Conservation (phyloP, 768 basidiomycete species). For the Hypholoma sublateritium region DNA sequence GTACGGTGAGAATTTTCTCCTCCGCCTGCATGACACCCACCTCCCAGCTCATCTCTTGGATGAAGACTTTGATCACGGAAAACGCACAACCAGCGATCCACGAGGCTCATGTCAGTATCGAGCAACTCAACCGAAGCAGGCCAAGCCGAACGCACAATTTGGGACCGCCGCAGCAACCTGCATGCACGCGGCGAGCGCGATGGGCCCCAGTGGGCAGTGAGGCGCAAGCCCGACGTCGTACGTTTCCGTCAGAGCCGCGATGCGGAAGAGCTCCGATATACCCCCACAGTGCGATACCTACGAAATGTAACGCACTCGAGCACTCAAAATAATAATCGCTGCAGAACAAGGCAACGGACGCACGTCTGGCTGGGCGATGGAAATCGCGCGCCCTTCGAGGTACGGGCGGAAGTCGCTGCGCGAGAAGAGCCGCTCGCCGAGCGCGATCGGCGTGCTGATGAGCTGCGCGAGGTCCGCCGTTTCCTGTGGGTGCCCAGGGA, state of each 20-base stretch:
- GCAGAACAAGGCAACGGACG: not conserved
- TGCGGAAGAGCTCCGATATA: slow-evolving; percentile 56
- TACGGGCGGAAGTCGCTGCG: slow-evolving; percentile 65
- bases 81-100: not conserved
- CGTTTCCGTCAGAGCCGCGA: slow-evolving; percentile 59
- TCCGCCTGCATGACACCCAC: slow-evolving; percentile 22
- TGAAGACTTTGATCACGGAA: slow-evolving; percentile 39
- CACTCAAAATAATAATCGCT: not conserved
- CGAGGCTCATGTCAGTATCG: too few species aligned
- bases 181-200: slow-evolving; percentile 70
- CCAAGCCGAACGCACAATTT: slow-evolving; percentile 45
- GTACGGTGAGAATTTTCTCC: not conserved
- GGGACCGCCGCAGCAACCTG: slow-evolving; percentile 59
- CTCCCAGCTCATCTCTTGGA: slow-evolving; percentile 70
- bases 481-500: slow-evolving; percentile 61
- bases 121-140: not conserved
- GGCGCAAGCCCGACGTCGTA: slow-evolving; percentile 75
- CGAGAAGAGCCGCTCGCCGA: slow-evolving; percentile 65
- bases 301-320: not conserved
- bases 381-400: slow-evolving; percentile 61
- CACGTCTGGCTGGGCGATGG: slow-evolving; percentile 71
- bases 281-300: slow-evolving; percentile 62
- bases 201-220: slow-evolving; percentile 71
- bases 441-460: slow-evolving; percentile 58
- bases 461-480: slow-evolving; percentile 55